A percentile compares a stretch with the other conserved stretches of the same genome.
phyloP scores from a whole-genome alignment of 495 filamentous ascomycete genomes.

The Hypoxylon perforatum region DNA sequence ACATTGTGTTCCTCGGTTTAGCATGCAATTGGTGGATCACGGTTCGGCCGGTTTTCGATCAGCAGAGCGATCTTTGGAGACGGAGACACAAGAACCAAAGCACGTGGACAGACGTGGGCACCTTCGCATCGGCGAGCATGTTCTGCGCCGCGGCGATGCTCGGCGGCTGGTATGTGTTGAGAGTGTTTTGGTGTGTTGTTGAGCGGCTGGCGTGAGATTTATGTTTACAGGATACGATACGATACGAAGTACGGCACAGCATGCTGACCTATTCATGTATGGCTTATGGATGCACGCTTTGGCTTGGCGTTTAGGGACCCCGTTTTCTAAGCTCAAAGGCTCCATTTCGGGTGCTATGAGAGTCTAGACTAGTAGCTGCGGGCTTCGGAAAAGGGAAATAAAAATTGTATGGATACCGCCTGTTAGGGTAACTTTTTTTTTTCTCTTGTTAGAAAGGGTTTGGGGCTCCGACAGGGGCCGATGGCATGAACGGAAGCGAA shows the following conservation, averaged over 20 bases:
- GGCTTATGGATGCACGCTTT: conserved; percentile 1
- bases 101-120: conserved; percentile 41
- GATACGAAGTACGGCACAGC: too few relatives aligned
- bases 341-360: conserved; percentile 1
- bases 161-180: conserved; percentile 22
- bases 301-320: not conserved
- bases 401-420: conserved; percentile 15
- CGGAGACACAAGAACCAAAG: conserved; percentile 36
- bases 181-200: conserved; percentile 22
- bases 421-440: not conserved
- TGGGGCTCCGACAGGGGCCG: conserved; percentile 37
- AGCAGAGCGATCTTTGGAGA: conserved; percentile 42
- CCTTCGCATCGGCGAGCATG: conserved; percentile 33
- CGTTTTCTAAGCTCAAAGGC: not conserved
- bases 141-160: conserved; percentile 34
- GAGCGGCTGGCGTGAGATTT: conserved; percentile 9
- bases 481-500: conserved; percentile 25
- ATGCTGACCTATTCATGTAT: conserved; percentile 25
- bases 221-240: not conserved
- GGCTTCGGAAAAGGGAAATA: conserved; percentile 28
- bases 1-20: conserved; percentile 32
- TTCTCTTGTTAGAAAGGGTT: not conserved
- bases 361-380: conserved; percentile 17
- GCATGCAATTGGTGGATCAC: conserved; percentile 41
- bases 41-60: conserved; percentile 43